These are phyloP conservation scores for Ormosia semicastrata DNA, from an alignment of 306 rosid species.

Conservation along the genomic window DNA sequence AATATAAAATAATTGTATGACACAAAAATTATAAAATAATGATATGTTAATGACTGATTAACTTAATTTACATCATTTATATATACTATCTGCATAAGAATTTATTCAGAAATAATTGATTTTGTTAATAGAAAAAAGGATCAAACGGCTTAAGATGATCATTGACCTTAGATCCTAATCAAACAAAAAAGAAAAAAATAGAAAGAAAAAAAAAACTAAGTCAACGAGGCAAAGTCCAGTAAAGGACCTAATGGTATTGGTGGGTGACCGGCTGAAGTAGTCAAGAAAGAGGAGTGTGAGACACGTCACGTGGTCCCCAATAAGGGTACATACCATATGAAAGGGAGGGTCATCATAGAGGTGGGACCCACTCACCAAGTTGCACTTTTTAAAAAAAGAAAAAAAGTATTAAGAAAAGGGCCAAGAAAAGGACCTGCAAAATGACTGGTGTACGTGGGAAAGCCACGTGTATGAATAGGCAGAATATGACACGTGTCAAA, in stretches of 20 bases:
- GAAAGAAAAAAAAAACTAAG: background rate
- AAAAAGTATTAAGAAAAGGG: background rate
- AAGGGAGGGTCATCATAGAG: background rate
- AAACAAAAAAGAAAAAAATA: background rate
- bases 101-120: background rate
- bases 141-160: background rate
- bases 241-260: background rate
- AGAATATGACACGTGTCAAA: background rate
- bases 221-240: background rate
- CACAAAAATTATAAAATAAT: background rate
- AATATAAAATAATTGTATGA: background rate
- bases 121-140: background rate
- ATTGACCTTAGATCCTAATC: background rate
- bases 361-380: conserved; percentile 37
- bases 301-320: conserved; percentile 45
- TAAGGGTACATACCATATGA: background rate
- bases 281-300: background rate
- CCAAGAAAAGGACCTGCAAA: background rate
- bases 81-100: background rate
- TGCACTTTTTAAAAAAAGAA: background rate
- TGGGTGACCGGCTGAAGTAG: conserved; percentile 16
- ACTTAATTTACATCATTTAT: background rate
- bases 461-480: background rate
- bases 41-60: background rate
- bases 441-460: conserved; percentile 1